Percentiles rank a stretch among this genome's conserved stretches.
Conservation (phyloP, 495 filamentous ascomycete species). For the Xylaria cubensis region DNA sequence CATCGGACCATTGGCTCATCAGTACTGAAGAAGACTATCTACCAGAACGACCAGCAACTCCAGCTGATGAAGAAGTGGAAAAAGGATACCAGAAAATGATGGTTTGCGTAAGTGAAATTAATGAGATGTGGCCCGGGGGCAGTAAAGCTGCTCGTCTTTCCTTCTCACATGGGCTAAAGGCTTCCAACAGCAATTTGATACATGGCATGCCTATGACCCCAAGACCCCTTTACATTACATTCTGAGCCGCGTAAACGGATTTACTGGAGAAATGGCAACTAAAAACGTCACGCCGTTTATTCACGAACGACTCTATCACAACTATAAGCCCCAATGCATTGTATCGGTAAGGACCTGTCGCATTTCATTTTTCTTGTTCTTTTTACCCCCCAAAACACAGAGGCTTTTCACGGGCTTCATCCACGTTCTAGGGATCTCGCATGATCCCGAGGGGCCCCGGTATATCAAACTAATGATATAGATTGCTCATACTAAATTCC, state of each 20-base stretch:
- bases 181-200: slow-evolving; percentile 30
- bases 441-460: not conserved
- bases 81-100: slow-evolving; percentile 29
- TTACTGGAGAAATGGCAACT: slow-evolving; percentile 32
- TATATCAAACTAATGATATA: not conserved
- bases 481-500: not conserved
- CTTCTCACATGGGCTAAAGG: not conserved
- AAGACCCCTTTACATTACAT: slow-evolving; percentile 35
- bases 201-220: slow-evolving; percentile 40
- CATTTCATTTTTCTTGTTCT: not conserved
- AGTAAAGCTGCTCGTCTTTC: not conserved
- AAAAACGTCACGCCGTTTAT: slow-evolving; percentile 39
- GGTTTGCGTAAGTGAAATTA: slow-evolving; percentile 26
- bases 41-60: slow-evolving; percentile 24
- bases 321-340: slow-evolving; percentile 37
- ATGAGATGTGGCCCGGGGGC: not conserved
- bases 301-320: slow-evolving; percentile 38
- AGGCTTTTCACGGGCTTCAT: not conserved
- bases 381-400: not conserved
- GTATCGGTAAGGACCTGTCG: slow-evolving; percentile 17
- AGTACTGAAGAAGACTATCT: not conserved
- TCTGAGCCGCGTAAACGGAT: slow-evolving; percentile 33
- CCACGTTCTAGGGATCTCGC: not conserved
- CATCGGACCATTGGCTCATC: slow-evolving; percentile 18
- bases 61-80: slow-evolving; percentile 27